Percentiles rank a stretch among this genome's conserved stretches.
Conservation (phyloP, 257 asterid genomes). For the Nicotiana undulata region DNA sequence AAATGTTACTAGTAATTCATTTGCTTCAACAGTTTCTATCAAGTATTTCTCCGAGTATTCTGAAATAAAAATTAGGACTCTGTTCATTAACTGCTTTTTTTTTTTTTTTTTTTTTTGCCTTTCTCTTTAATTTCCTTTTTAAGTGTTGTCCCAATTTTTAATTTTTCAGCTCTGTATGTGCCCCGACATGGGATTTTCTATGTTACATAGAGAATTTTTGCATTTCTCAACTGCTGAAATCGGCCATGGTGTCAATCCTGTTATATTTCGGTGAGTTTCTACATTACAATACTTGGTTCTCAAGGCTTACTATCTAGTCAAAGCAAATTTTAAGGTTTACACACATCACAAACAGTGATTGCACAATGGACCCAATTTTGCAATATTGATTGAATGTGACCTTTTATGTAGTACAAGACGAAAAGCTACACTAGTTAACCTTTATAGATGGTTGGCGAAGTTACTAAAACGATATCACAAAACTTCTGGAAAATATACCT, state of each 20-base stretch:
- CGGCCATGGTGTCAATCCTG: conserved; percentile 37
- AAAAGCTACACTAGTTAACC: not conserved
- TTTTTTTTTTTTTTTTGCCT: no score
- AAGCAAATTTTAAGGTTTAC: no score
- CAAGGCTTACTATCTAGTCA: no score
- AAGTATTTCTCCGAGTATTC: no score
- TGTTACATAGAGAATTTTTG: conserved; percentile 74
- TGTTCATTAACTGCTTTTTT: not conserved
- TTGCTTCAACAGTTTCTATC: not conserved
- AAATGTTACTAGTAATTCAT: not conserved
- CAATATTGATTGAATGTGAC: not conserved
- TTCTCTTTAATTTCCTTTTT: not conserved
- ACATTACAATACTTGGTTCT: no score
- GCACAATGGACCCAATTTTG: not conserved
- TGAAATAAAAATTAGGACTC: not conserved
- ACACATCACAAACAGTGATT: no score
- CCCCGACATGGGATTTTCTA: conserved; percentile 57
- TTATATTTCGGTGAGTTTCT: conserved; percentile 46
- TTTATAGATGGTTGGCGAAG: not conserved
- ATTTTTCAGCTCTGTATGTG: conserved; percentile 44
- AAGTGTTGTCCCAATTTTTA: not conserved
- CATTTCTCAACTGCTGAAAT: conserved; percentile 50
- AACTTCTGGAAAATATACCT: no score
- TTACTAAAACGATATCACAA: not conserved
- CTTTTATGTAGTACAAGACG: not conserved